Conservation (phyloP, 768 basidiomycete genomes). For the Boletus patriciae region DNA sequence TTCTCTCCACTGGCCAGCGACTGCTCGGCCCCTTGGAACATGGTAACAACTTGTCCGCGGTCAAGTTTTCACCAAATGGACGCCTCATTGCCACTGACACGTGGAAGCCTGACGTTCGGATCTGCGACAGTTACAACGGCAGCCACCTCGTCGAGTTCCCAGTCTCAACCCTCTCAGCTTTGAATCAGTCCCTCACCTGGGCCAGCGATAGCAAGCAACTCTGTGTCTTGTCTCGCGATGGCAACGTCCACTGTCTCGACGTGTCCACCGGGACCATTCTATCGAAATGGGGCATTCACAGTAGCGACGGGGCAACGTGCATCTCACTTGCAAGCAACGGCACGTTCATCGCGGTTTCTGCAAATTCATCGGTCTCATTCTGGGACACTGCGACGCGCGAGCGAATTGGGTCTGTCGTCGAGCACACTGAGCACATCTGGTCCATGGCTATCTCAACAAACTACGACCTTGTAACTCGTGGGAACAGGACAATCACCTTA, state of each 20-base stretch:
- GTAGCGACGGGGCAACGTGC: no score
- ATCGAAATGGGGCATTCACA: neutral
- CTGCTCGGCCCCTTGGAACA: neutral
- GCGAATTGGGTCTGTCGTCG: neutral
- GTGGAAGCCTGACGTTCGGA: no score
- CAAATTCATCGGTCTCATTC: neutral
- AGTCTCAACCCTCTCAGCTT: neutral
- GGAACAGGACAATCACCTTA: neutral
- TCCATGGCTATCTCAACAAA: neutral
- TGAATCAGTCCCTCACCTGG: constrained; percentile 1
- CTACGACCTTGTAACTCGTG: neutral
- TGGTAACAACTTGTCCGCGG: neutral
- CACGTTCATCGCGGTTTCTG: neutral
- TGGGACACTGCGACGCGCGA: neutral
- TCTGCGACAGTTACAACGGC: neutral
- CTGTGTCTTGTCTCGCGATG: neutral
- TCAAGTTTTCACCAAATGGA: neutral
- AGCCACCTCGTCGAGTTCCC: neutral
- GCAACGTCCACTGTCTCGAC: neutral
- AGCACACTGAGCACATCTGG: neutral
- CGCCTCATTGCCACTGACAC: neutral
- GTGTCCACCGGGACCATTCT: neutral
- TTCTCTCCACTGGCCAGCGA: neutral
- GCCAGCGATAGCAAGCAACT: neutral
- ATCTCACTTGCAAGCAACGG: neutral